These are phyloP conservation scores for Anthracocystis walkeri DNA, from an alignment of 1,284 basidiomycete species.

Conservation along the genomic window DNA sequence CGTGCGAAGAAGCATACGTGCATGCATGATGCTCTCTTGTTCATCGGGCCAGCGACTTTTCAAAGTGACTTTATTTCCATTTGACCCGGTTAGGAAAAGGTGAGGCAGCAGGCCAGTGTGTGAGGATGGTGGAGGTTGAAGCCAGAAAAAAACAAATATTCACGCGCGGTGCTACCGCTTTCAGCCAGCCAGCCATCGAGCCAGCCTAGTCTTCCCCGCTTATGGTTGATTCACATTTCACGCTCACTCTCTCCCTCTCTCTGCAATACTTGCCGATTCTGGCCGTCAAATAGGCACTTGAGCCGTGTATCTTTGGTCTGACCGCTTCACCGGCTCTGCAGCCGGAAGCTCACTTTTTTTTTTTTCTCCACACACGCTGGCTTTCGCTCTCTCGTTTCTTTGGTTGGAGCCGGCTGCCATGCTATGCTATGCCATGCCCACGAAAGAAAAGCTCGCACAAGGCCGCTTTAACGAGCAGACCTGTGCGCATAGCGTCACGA, in stretches of 20 bases:
- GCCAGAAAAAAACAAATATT: not conserved
- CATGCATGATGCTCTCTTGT: not conserved
- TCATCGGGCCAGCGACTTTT: slow-evolving; percentile 19
- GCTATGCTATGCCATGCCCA: not conserved
- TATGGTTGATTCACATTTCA: slow-evolving; percentile 19
- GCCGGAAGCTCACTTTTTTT: slow-evolving; percentile 8
- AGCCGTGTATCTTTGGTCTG: slow-evolving; percentile 4
- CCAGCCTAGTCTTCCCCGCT: slow-evolving; percentile 1
- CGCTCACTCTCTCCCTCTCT: slow-evolving; percentile 18
- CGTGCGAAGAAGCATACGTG: not conserved
- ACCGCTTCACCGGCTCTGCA: slow-evolving; percentile 1
- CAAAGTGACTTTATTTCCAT: slow-evolving; percentile 39
- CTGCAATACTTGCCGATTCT: slow-evolving; percentile 20
- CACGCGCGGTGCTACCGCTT: slow-evolving; percentile 27
- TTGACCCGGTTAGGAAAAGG: slow-evolving; percentile 25
- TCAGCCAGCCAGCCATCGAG: not conserved
- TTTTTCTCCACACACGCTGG: slow-evolving; percentile 16
- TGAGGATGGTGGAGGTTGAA: slow-evolving; percentile 19
- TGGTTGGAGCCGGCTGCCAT: slow-evolving; percentile 3
- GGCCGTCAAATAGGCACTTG: slow-evolving; percentile 22
- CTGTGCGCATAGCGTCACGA: slow-evolving; percentile 5
- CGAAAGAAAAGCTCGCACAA: slow-evolving; percentile 5
- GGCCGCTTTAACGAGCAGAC: not conserved
- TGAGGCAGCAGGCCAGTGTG: slow-evolving; percentile 22
- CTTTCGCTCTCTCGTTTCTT: slow-evolving; percentile 2